Base-by-base conservation (phyloP, 495 filamentous ascomycete species). In the Cryomyces minteri region DNA sequence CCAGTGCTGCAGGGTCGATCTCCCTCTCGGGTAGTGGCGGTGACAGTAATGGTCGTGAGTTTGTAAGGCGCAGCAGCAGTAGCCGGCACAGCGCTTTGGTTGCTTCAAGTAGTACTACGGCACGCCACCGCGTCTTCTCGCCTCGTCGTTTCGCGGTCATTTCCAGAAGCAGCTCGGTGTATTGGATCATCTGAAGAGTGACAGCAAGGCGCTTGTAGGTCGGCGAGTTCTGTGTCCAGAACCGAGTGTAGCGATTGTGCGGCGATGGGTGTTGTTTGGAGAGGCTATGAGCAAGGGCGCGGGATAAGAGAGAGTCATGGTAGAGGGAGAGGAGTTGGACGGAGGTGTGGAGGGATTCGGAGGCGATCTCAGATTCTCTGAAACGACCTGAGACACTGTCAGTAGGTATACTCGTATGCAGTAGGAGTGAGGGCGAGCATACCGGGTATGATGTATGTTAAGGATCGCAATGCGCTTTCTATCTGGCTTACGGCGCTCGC, bases 391-490 rank as follows among this genome's bases (percentile, higher is more conserved):
- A 4, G 33, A 32, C 38, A 14, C 37, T 10, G 39, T 50, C 29
- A 59, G 53, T 30, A 56, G 46, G 40, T 42, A 37, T 40, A n/a
- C 9, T 33, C 5, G n/a, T 32, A 10, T 2, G 31, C 18, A 37
- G 7, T 43, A 40, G 14, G 39, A 10, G 9, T 40, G 38, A 41
- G 36, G 29, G 34, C 30, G 11, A n/a, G 45, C 67, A 42, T 54
- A 86, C 82, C 84, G 41, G 90, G 90, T 29, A 98, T 88, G 54
- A 98, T 88, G 59, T 96, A 96, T 18, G 88, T 92, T 43, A 98
- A 65, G 4, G 83, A 88, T 18, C 92, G 76, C 56, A 98, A 66
- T 11, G 84, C 84, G 38, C 82, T 88, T 66, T 98, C 90, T 46
- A 98, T 88, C 59, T 93, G 86, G 10, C 80, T 79, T 44, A 98